Conservation (phyloP, 805 yeast genomes). For the Komagataella phaffii region DNA sequence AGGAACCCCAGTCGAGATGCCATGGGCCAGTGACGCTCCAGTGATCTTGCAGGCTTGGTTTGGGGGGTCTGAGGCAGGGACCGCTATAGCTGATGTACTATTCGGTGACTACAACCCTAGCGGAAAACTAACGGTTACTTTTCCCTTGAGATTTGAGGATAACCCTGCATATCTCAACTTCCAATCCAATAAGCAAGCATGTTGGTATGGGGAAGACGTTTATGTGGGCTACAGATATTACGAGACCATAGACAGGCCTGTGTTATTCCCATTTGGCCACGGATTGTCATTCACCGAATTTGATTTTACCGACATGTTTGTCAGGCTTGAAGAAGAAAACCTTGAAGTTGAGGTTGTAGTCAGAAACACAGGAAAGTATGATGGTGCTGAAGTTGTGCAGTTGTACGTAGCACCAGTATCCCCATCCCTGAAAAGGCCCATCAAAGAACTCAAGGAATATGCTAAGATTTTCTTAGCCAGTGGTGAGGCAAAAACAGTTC, state of each 20-base stretch:
- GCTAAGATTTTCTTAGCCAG: conserved; percentile 31
- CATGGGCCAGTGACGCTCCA: conserved; percentile 21
- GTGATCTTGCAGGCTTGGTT: conserved; percentile 22
- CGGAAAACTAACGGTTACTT: conserved; percentile 27
- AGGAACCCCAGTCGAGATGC: conserved; percentile 26
- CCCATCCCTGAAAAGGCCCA: conserved; percentile 33
- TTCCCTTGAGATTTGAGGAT: conserved; percentile 20
- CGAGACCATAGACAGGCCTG: conserved; percentile 21
- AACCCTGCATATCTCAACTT: conserved; percentile 23
- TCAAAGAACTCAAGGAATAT: conserved; percentile 48
- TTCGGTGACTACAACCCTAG: conserved; percentile 29
- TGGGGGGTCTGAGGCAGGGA: conserved; percentile 28
- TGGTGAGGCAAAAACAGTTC: conserved; percentile 26
- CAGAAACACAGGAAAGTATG: conserved; percentile 28
- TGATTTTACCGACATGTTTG: conserved; percentile 15
- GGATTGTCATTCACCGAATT: conserved; percentile 30
- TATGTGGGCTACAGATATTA: conserved; percentile 30
- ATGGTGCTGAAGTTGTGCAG: conserved; percentile 43
- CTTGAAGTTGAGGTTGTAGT: conserved; percentile 21
- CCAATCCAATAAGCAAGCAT: conserved; percentile 21
- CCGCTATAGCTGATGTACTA: conserved; percentile 27
- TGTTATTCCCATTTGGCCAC: conserved; percentile 28
- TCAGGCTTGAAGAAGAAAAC: conserved; percentile 10
- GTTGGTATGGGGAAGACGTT: conserved; percentile 30
- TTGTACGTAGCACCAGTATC: conserved; percentile 24